phyloP scores from a whole-genome alignment of 306 rosid genomes.

The Sicyos edulis region DNA sequence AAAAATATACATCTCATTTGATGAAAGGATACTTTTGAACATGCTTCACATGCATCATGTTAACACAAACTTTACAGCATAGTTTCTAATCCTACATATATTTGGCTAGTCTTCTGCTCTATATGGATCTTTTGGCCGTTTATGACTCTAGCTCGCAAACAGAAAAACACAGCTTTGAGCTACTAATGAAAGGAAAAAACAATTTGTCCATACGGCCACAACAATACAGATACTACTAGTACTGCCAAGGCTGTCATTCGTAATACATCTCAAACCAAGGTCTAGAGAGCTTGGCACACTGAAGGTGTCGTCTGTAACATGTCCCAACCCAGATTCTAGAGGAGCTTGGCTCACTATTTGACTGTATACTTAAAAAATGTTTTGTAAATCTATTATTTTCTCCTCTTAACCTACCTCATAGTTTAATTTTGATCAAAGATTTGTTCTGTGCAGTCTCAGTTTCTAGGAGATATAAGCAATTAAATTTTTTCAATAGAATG shows the following conservation, averaged over 20 bases:
- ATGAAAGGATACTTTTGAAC: background rate
- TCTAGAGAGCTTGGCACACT: slow-evolving; percentile 5
- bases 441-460: background rate
- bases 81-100: background rate
- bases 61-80: background rate
- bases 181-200: background rate
- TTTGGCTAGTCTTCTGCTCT: background rate
- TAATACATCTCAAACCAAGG: background rate
- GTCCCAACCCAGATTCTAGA: background rate
- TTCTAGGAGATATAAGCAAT: background rate
- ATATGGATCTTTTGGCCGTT: background rate
- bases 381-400: background rate
- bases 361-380: too few species aligned
- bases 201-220: background rate
- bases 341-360: background rate
- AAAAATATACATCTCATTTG: background rate
- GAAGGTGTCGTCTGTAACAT: background rate
- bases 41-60: background rate
- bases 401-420: background rate
- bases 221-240: background rate
- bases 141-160: background rate
- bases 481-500: background rate
- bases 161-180: background rate
- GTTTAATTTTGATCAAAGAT: background rate
- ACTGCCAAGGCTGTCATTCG: background rate